Evolutionary conservation across 139 green algal species (phyloP).

Genomic region (Chlamydomonas incerta): DNA sequence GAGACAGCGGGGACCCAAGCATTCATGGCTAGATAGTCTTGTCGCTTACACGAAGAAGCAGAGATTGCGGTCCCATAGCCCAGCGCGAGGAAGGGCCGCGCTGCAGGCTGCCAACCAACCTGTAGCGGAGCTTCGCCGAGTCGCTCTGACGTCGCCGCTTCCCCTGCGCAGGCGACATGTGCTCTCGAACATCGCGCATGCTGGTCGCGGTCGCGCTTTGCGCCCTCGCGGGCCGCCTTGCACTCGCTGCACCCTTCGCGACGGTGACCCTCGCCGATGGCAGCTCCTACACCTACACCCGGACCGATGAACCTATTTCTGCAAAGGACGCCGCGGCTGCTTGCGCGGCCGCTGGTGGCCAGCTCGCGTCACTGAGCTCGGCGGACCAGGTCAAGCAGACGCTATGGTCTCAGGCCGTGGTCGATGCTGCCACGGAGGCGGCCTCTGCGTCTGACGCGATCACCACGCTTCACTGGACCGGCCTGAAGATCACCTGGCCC

Average conservation of each 20-base stretch:
- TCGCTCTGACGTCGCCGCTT: no score
- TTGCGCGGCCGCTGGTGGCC: not conserved
- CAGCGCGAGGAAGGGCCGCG: no score
- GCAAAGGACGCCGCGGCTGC: not conserved
- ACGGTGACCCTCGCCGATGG: not conserved
- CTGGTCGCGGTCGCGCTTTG: not conserved
- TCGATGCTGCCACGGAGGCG: conserved; percentile 1
- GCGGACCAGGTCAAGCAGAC: not conserved
- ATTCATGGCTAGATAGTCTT: no score
- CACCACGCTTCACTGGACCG: conserved; percentile 13
- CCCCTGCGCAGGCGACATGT: no score
- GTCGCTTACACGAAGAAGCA: no score
- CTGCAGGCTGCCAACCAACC: no score
- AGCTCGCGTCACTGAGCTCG: not conserved
- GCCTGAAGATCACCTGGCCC: conserved; percentile 28
- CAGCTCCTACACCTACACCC: not conserved
- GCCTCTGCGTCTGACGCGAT: not conserved
- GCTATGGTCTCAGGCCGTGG: not conserved
- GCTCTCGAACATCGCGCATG: not conserved
- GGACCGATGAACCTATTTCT: not conserved
- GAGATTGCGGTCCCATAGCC: no score
- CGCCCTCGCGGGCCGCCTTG: not conserved
- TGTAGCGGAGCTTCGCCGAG: no score
- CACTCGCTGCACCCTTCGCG: not conserved
- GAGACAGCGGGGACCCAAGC: no score